These are phyloP conservation scores for Plasmodium adleri DNA, from an alignment of 169 alveolate species.

Conservation along the genomic window DNA sequence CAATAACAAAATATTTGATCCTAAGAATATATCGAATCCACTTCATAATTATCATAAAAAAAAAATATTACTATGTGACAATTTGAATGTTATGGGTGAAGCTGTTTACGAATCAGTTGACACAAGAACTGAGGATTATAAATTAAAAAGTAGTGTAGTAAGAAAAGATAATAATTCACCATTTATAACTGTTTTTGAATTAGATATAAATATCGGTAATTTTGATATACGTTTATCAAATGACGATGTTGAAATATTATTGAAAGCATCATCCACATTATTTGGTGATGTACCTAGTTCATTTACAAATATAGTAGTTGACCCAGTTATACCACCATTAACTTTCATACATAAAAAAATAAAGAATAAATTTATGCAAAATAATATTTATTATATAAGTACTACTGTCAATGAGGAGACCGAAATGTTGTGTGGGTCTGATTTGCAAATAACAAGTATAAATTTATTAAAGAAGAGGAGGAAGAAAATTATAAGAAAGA, in stretches of 20 bases:
- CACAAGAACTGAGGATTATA: constrained; percentile 41
- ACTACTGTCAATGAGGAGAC: neutral
- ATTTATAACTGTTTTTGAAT: constrained; percentile 60
- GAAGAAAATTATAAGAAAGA: constrained; percentile 2
- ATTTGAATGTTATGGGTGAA: constrained; percentile 73
- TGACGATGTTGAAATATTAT: constrained; percentile 72
- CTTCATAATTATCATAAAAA: constrained; percentile 65
- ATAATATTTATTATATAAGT: constrained; percentile 55
- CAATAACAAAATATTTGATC: neutral
- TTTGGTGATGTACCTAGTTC: constrained; percentile 75
- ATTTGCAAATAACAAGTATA: neutral
- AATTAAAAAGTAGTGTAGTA: constrained; percentile 20
- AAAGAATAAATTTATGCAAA: constrained; percentile 69
- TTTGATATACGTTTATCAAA: constrained; percentile 73
- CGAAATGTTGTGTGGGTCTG: neutral
- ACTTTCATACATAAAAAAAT: constrained; percentile 57
- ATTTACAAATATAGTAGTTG: constrained; percentile 21
- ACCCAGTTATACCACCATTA: constrained; percentile 31
- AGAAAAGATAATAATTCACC: constrained; percentile 19
- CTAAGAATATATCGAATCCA: constrained; percentile 40
- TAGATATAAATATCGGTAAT: constrained; percentile 65
- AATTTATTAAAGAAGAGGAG: constrained; percentile 25
- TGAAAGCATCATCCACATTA: constrained; percentile 65
- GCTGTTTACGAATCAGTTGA: constrained; percentile 75
- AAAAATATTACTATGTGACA: constrained; percentile 63